Conservation (phyloP, 108 stramenopile species). For the Conticribra guillardii region DNA sequence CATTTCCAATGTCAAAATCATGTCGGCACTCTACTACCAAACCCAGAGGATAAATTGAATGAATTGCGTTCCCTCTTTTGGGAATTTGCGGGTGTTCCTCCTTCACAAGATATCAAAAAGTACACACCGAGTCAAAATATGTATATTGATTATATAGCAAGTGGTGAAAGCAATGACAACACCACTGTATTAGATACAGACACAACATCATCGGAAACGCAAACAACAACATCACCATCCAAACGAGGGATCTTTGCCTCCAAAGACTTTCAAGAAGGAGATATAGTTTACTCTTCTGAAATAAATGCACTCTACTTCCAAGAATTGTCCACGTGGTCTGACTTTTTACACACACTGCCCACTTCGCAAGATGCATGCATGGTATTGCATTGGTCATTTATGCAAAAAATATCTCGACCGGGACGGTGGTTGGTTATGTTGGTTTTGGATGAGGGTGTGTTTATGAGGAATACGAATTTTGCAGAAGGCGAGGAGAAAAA, state of each 20-base stretch:
- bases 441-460: constrained; percentile 4
- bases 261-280: background rate
- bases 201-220: background rate
- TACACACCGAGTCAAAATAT: background rate
- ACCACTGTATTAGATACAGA: no score
- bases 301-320: background rate
- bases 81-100: background rate
- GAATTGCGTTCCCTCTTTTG: constrained; percentile 5
- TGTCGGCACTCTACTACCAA: background rate
- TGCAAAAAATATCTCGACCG: background rate
- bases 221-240: background rate
- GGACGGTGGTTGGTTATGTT: constrained; percentile 1
- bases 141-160: background rate
- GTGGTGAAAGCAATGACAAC: background rate
- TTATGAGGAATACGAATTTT: background rate
- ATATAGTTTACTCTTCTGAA: background rate
- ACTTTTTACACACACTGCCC: background rate
- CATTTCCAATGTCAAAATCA: background rate
- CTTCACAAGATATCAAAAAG: background rate
- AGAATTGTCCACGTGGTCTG: background rate
- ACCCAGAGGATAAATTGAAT: background rate
- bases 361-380: background rate
- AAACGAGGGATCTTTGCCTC: background rate
- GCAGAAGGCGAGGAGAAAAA: background rate
- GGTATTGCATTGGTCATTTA: constrained; percentile 6